phyloP scores from a whole-genome alignment of 371 early-diverging fungal species.

The Coemansia sp. region DNA sequence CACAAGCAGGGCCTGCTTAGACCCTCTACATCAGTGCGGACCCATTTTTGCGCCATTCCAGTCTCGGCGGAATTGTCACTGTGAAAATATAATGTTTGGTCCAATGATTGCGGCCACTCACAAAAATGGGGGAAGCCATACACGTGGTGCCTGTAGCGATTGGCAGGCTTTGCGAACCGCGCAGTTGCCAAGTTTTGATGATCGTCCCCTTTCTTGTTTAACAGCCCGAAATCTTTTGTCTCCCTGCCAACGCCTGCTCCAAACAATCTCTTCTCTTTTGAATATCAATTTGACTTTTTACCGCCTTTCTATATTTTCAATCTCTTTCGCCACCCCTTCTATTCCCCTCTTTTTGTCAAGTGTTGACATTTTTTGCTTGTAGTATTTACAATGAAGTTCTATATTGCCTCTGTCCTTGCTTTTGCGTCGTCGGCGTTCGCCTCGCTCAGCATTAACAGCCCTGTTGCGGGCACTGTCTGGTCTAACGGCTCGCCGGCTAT shows the following conservation, averaged over 20 bases:
- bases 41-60: background rate
- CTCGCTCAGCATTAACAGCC: slow-evolving; percentile 42
- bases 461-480: slow-evolving; percentile 37
- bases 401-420: slow-evolving; percentile 27
- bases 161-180: background rate
- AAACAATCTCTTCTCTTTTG: background rate
- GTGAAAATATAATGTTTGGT: background rate
- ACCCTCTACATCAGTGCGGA: background rate
- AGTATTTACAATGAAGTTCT: slow-evolving; percentile 26
- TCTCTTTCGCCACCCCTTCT: background rate
- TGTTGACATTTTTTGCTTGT: background rate
- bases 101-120: slow-evolving; percentile 7
- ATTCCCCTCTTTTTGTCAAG: background rate
- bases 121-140: background rate
- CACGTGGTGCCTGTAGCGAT: background rate
- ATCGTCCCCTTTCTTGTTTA: slow-evolving; percentile 6
- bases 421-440: slow-evolving; percentile 32
- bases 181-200: background rate
- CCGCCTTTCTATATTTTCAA: background rate
- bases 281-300: background rate
- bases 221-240: background rate
- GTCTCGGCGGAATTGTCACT: background rate
- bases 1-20: no score
- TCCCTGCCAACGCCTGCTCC: background rate
- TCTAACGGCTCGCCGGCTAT: slow-evolving; percentile 18